Evolutionary conservation across 2,329 filamentous ascomycete species (phyloP), one percentile per base, ranked within the genome.

Genomic region (Diaporthe australafricana): DNA sequence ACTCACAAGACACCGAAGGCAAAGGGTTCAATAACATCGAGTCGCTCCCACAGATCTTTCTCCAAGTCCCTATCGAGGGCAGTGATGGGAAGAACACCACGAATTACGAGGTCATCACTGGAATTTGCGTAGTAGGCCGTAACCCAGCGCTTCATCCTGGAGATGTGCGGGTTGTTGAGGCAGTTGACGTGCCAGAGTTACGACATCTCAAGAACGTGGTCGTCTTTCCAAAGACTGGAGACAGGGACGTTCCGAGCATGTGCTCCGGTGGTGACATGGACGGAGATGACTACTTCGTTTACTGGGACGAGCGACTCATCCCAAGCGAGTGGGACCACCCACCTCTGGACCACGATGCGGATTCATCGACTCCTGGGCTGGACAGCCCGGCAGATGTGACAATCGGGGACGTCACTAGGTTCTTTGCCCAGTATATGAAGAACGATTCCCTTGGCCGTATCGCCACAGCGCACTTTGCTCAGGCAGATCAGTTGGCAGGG

Each of bases 111-210:
- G 84, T 96, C 1, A 88, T 98, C 30, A 86, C 91, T 73, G 95
- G 95, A 0, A 78, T 94, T 3, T 98, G 96, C 77, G 85, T 97
- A 8, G 86, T 99, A 0, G 95, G 95, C 1, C 91, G 96, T 32
- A 99, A 99, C 76, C 96, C 96, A 0, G 98, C 96, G 0, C 87
- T 99, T 8, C 96, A 99, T 77, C 93, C 95, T 0, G 96, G 96
- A 5, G 96, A 99, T 78, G 90, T 98, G 56, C 92, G 96, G 27
- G 89, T 98, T 0, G 96, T 98, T 1, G 88, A 90, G 74, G 96
- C 96, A 3, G 91, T 98, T 4, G 88, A 98, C 76, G 87, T 91
- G 1, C 89, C 91, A 0, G 84, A 84, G n/a, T 84, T 99, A 4
- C 89, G 87, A 56, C 94, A 98, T 77, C 86, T 98, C 5, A 91